Conservation (phyloP, 1,139 yeast genomes). For the Geotrichum siamense region DNA sequence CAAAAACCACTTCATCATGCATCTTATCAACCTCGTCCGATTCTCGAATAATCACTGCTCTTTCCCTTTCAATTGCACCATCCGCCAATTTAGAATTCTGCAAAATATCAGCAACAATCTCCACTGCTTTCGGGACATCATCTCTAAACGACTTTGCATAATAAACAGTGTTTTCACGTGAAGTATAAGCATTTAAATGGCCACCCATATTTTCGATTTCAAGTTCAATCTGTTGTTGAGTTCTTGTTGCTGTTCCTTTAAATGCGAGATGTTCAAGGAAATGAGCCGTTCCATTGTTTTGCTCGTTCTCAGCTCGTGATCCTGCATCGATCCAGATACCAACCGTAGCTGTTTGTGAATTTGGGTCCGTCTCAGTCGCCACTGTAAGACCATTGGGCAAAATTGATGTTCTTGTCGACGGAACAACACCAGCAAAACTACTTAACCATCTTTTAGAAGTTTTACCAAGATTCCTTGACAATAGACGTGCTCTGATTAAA, state of each 20-base stretch:
- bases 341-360: constrained; percentile 89
- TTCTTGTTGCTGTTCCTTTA: constrained; percentile 79
- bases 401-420: constrained; percentile 53
- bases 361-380: constrained; percentile 83
- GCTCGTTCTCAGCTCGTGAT: constrained; percentile 84
- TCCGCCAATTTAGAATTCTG: constrained; percentile 79
- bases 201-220: constrained; percentile 97
- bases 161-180: constrained; percentile 94
- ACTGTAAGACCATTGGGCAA: constrained; percentile 85
- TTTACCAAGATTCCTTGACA: constrained; percentile 4
- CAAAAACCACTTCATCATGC: constrained; percentile 97
- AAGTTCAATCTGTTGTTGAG: constrained; percentile 79
- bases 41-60: constrained; percentile 93
- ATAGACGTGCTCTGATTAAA: background rate
- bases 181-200: constrained; percentile 93
- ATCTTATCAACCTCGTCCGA: constrained; percentile 96
- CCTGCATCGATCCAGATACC: constrained; percentile 99
- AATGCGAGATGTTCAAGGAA: constrained; percentile 93
- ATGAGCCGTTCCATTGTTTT: constrained; percentile 91
- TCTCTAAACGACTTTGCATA: constrained; percentile 80
- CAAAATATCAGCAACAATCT: constrained; percentile 80
- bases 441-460: constrained; percentile 24
- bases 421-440: constrained; percentile 27
- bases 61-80: constrained; percentile 84
- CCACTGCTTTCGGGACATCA: constrained; percentile 81